Evolutionary conservation across 2,329 filamentous ascomycete genomes (phyloP), one percentile per base, ranked within the genome.

Genomic region (Sporothrix humicola): DNA sequence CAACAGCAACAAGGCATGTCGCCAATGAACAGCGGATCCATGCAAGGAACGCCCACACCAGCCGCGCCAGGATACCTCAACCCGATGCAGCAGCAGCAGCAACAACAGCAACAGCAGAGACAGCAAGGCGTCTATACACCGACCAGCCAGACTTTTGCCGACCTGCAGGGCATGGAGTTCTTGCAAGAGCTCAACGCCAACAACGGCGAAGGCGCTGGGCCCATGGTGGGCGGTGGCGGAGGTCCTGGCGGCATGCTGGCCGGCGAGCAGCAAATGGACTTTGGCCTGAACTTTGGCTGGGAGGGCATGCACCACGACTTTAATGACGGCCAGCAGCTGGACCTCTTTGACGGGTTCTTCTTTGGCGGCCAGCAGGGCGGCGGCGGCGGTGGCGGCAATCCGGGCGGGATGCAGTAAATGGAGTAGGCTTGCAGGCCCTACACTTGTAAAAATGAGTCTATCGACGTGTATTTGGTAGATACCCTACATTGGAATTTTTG

Each of bases 291-390:
- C 73, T 85, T 93, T 63, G 90, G 90, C 48, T 90, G 88, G 87
- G 85, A 89, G 74, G 84, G 86, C 13, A 84, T 90, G 79, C 85
- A 89, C 77, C 89, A 91, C 77, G 90, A 92, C 77, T 91, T 86
- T 74, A 85, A 85, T 73, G 87, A 90, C 65, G 85, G 85, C 69
- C 84, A 88, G 79, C 86, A 89, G 78, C 85, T 92, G 78, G 88
- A 92, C 74, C 86, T 91, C 0, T 93, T 93, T 81, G 91, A 93
- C 78, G 89, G 89, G 0, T 93, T 93, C 79, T 92, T 92, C 82
- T 92, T 92, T 79, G 90, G 90, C 0, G 87, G 86, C 0, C 86
- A 86, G 76, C 83, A 83, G 75, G 81, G 56, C 46, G 70, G 74
- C n/a, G 66, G 65, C 12, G 23, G 69, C n/a, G 56, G 44, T 3